Conservation (phyloP, 805 yeast species). For the Tetrapisispora namnaoensis region DNA sequence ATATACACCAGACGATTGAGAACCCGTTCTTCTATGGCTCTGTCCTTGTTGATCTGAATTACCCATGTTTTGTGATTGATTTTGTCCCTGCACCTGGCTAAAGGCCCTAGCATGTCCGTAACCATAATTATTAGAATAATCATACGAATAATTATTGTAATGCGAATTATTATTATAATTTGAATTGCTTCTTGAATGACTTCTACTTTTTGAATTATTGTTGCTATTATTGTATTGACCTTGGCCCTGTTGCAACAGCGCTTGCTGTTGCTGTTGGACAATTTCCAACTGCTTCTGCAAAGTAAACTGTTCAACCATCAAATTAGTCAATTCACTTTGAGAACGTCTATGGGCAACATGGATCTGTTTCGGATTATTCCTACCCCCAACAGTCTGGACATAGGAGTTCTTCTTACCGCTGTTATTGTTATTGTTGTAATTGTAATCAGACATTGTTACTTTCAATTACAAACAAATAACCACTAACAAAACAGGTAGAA, state of each 20-base stretch:
- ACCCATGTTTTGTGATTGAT: neutral
- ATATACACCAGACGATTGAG: conserved; percentile 32
- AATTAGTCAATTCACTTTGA: conserved; percentile 86
- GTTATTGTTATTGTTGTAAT: neutral
- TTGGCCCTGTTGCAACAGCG: conserved; percentile 31
- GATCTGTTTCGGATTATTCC: conserved; percentile 47
- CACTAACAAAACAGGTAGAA: neutral
- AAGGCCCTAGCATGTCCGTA: neutral
- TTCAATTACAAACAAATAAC: neutral
- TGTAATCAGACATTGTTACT: neutral
- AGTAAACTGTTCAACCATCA: conserved; percentile 83
- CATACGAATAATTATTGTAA: conserved; percentile 7
- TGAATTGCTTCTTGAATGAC: conserved; percentile 31
- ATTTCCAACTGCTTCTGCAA: conserved; percentile 87
- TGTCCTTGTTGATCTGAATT: conserved; percentile 3
- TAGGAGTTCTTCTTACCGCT: neutral
- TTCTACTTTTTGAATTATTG: conserved; percentile 12
- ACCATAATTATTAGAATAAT: conserved; percentile 5
- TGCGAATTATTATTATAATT: conserved; percentile 25
- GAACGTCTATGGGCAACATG: conserved; percentile 96
- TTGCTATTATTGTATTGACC: conserved; percentile 33
- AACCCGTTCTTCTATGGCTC: conserved; percentile 42
- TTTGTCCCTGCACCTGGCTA: neutral
- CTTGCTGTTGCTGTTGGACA: conserved; percentile 86
- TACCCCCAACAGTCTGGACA: conserved; percentile 12